A percentile compares a stretch with the other conserved stretches of the same genome.
phyloP scores from a whole-genome alignment of 2,329 filamentous ascomycete genomes.

The Ophioceras dolichostomum region DNA sequence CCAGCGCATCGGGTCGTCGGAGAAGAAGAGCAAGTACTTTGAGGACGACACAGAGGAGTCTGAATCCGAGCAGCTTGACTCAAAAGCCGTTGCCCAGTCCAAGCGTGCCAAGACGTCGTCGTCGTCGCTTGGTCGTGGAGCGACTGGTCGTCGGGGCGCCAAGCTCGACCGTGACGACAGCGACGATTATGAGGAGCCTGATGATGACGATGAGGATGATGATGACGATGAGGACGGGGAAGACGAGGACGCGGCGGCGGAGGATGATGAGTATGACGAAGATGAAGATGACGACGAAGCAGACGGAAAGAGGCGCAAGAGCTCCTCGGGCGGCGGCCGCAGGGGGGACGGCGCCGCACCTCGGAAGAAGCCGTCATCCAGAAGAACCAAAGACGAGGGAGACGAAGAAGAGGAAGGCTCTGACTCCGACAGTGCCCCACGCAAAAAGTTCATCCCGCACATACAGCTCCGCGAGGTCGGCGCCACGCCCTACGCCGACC shows the following conservation, averaged over 20 bases:
- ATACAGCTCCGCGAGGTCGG: constrained; percentile 26
- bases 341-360: constrained; percentile 8
- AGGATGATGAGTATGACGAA: constrained; percentile 13
- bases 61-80: no score
- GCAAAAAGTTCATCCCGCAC: constrained; percentile 27
- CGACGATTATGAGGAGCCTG: constrained; percentile 7
- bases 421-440: constrained; percentile 20
- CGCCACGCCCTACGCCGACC: constrained; percentile 35
- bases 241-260: constrained; percentile 8
- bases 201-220: constrained; percentile 11
- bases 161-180: constrained; percentile 6
- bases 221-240: constrained; percentile 9
- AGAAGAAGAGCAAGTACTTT: constrained; percentile 39
- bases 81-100: no score
- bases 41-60: constrained; percentile 24
- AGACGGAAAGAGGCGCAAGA: constrained; percentile 20
- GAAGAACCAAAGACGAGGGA: constrained; percentile 7
- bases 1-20: constrained; percentile 27
- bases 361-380: constrained; percentile 4
- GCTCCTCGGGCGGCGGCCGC: no score
- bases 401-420: constrained; percentile 23
- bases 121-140: not conserved
- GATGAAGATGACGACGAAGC: constrained; percentile 14
- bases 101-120: constrained; percentile 8
- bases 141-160: constrained; percentile 1